Base-by-base conservation (phyloP, 331 rosid genomes). In the Arachis monticola region DNA sequence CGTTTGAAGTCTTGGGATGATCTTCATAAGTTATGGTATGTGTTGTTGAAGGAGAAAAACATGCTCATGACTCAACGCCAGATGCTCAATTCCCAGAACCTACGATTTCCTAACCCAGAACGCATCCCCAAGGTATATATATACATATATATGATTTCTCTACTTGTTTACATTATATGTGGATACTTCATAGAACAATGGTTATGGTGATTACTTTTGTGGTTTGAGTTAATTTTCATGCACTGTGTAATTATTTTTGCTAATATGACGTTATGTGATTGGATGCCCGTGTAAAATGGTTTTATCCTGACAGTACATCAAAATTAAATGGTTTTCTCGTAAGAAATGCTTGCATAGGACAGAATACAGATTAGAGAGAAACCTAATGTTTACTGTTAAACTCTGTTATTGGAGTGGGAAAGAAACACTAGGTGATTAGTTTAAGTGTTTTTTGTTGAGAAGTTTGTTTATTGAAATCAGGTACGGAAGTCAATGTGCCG, bases 401-500 rank as follows among this genome's bases (percentile, higher is more conserved):
- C 65, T 48, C 31, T 72, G 68, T 13, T 8, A 7, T n/a, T 32
- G 70, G n/a, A 12, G n/a, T 35, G 57, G 14, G 12, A 1, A 31
- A n/a, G 6, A 7, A 31, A 35, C 22, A 35, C 27, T 48, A 1
- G 10, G 1, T 68, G 10, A 44, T 6, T 35, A 11, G 41, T 22
- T 53, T 61, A 57, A 10, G n/a, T 6, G 67, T 46, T 59, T 61
- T 48, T 60, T 79, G 40, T 48, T 5, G 0, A 46, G 78, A 42
- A 56, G 42, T 10, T 35, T 35, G 61, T 44, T 41, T 51, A 44
- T 83, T 83, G 76, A 77, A 87, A 84, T 77, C 79, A 94, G 98
- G 97, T 93, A 84, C 86, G 98, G 67, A 93, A 87, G 89, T 88
- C 98, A 14, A 89, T 93, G 98, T 93, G 98, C 70, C 96, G 96